phyloP scores from a whole-genome alignment of 2,329 filamentous ascomycete genomes.

The Trichoderma harzianum region DNA sequence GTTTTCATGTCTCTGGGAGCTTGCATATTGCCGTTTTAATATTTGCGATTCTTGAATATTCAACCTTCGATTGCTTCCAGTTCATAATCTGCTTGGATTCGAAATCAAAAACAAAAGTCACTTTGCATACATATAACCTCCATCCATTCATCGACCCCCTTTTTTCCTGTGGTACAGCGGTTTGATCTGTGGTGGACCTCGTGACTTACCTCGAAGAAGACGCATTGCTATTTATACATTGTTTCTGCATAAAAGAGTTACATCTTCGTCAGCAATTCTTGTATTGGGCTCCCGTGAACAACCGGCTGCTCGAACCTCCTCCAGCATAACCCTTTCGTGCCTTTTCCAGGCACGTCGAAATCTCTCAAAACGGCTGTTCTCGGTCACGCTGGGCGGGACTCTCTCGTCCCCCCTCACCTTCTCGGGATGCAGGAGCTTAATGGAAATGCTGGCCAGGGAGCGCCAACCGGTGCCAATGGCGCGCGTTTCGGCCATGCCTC shows the following conservation, averaged over 20 bases:
- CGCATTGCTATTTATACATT: not conserved
- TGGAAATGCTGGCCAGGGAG: slow-evolving; percentile 49
- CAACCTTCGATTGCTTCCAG: not conserved
- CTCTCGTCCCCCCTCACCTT: slow-evolving; percentile 79
- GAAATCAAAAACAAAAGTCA: slow-evolving; percentile 1
- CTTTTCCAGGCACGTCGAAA: slow-evolving; percentile 53
- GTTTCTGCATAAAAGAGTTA: not conserved
- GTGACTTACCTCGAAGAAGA: slow-evolving; percentile 1
- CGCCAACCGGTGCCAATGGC: slow-evolving; percentile 44
- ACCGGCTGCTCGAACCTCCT: not conserved
- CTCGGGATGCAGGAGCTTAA: slow-evolving; percentile 90
- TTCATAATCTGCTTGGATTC: slow-evolving; percentile 14
- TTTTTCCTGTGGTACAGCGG: not conserved
- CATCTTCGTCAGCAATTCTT: not conserved
- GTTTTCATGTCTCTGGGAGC: not conserved
- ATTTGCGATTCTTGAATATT: not conserved
- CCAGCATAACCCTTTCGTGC: slow-evolving; percentile 39
- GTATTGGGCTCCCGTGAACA: not conserved
- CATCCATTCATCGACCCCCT: not conserved
- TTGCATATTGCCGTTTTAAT: slow-evolving; percentile 16
- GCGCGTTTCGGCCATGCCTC: slow-evolving; percentile 70
- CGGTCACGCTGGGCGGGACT: slow-evolving; percentile 76
- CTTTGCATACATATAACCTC: slow-evolving; percentile 19
- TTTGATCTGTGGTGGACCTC: not conserved
- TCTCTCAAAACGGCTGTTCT: slow-evolving; percentile 77